These are phyloP conservation scores for Inosperma sp. DNA, from an alignment of 768 basidiomycete species.

Conservation along the genomic window DNA sequence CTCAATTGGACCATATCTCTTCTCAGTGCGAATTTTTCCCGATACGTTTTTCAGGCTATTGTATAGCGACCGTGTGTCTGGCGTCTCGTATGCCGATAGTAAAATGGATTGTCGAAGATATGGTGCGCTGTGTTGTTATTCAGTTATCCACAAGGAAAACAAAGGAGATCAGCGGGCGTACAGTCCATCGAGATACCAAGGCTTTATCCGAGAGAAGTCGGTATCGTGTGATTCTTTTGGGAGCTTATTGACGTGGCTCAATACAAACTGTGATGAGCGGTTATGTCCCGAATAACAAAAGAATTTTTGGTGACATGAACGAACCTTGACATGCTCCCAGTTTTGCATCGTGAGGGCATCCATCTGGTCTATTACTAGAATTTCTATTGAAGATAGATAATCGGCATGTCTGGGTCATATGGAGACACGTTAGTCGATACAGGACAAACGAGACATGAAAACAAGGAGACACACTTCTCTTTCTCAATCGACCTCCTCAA, in stretches of 20 bases:
- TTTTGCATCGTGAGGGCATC: slow-evolving; percentile 97
- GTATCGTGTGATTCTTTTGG: slow-evolving; percentile 92
- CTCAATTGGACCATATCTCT: slow-evolving; percentile 64
- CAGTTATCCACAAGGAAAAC: not conserved
- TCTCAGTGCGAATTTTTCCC: slow-evolving; percentile 73
- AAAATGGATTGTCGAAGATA: slow-evolving; percentile 89
- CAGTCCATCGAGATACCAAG: slow-evolving; percentile 97
- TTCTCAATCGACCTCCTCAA: slow-evolving; percentile 90
- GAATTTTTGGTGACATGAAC: slow-evolving; percentile 11
- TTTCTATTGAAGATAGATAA: slow-evolving; percentile 89
- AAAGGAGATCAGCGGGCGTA: slow-evolving; percentile 27
- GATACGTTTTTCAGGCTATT: slow-evolving; percentile 76
- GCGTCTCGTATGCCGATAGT: slow-evolving; percentile 82
- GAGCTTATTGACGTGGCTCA: slow-evolving; percentile 79
- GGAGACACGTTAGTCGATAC: too few relatives aligned
- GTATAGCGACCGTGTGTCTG: slow-evolving; percentile 80
- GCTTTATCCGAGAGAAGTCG: slow-evolving; percentile 96
- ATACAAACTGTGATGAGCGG: slow-evolving; percentile 57
- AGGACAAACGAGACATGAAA: not conserved
- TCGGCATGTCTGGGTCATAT: slow-evolving; percentile 61
- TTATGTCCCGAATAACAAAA: not conserved
- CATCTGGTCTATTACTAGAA: slow-evolving; percentile 87
- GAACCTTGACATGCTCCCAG: slow-evolving; percentile 95
- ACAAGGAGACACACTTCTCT: slow-evolving; percentile 61
- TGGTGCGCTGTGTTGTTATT: slow-evolving; percentile 49